phyloP scores from a whole-genome alignment of 352 stramenopile species.

The Phytophthora macrochlamydospora region DNA sequence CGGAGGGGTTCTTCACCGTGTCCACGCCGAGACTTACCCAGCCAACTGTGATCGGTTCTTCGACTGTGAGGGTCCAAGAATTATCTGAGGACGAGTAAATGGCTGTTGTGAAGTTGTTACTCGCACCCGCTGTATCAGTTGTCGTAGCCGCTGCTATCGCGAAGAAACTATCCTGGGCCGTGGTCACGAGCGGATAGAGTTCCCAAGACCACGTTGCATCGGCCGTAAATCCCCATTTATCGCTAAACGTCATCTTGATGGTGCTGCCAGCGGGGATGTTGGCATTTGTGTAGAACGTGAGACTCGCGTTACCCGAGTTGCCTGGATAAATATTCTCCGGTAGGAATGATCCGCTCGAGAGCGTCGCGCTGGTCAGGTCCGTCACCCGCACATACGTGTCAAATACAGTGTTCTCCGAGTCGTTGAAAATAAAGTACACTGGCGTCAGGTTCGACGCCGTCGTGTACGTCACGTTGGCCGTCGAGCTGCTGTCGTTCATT shows the following conservation, averaged over 20 bases:
- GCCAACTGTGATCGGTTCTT: conserved; percentile 61
- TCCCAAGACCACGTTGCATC: conserved; percentile 64
- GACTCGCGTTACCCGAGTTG: conserved; percentile 75
- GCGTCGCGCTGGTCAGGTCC: conserved; percentile 41
- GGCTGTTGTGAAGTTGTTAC: conserved; percentile 35
- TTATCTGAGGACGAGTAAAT: conserved; percentile 43
- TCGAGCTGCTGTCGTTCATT: conserved; percentile 39
- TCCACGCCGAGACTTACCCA: conserved; percentile 75
- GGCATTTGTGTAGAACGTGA: conserved; percentile 79
- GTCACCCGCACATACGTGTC: conserved; percentile 69
- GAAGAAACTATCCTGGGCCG: conserved; percentile 17
- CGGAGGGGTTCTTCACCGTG: conserved; percentile 75
- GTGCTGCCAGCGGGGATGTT: conserved; percentile 53
- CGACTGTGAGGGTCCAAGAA: conserved; percentile 59
- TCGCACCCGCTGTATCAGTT: not conserved
- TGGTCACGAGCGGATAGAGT: conserved; percentile 20
- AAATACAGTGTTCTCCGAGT: conserved; percentile 71
- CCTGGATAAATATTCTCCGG: conserved; percentile 87
- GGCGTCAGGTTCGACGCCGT: conserved; percentile 58
- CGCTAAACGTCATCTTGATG: conserved; percentile 62
- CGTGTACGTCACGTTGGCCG: conserved; percentile 52
- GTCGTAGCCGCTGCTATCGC: conserved; percentile 10
- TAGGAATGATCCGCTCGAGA: conserved; percentile 79
- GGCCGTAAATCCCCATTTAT: conserved; percentile 66
- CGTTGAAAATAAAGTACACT: conserved; percentile 81